Evolutionary conservation across 2,329 filamentous ascomycete genomes (phyloP).

Genomic region (Aspergillus fumigatus): DNA sequence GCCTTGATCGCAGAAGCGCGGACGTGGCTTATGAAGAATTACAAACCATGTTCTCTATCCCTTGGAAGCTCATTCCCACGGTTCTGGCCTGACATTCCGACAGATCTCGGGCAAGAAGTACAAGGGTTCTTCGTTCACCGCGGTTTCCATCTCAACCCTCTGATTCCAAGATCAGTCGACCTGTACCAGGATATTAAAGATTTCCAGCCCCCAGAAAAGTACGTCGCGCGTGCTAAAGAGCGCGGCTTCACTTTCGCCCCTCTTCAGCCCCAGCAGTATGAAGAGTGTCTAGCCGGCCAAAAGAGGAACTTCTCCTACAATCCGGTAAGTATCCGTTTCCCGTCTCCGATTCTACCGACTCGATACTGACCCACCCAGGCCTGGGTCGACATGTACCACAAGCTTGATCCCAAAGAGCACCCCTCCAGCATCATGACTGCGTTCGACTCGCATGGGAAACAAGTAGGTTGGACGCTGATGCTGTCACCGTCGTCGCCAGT

Average conservation of each 20-base stretch:
- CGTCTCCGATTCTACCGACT: neutral
- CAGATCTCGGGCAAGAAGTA: conserved; percentile 29
- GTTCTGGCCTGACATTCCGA: conserved; percentile 45
- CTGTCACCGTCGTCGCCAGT: conserved; percentile 29
- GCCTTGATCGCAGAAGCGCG: conserved; percentile 28
- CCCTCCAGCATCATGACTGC: conserved; percentile 42
- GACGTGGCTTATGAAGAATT: conserved; percentile 22
- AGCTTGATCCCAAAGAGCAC: conserved; percentile 30
- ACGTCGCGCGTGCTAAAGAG: conserved; percentile 33
- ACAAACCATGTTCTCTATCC: conserved; percentile 20
- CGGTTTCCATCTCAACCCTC: conserved; percentile 31
- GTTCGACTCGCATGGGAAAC: conserved; percentile 33
- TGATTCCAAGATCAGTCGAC: conserved; percentile 31
- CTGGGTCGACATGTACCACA: conserved; percentile 40
- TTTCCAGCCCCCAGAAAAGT: conserved; percentile 32
- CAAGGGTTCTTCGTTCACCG: conserved; percentile 42
- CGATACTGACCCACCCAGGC: conserved; percentile 21
- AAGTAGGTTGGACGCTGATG: conserved; percentile 47
- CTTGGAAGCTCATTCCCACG: conserved; percentile 36
- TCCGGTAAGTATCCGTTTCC: conserved; percentile 19
- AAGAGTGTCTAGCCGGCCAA: conserved; percentile 38
- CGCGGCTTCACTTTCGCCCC: conserved; percentile 33
- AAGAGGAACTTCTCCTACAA: conserved; percentile 37
- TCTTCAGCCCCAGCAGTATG: conserved; percentile 33
- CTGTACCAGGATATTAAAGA: conserved; percentile 37